These are phyloP conservation scores for Fusarium keratoplasticum DNA, from an alignment of 2,329 filamentous ascomycete species.

Conservation along the genomic window DNA sequence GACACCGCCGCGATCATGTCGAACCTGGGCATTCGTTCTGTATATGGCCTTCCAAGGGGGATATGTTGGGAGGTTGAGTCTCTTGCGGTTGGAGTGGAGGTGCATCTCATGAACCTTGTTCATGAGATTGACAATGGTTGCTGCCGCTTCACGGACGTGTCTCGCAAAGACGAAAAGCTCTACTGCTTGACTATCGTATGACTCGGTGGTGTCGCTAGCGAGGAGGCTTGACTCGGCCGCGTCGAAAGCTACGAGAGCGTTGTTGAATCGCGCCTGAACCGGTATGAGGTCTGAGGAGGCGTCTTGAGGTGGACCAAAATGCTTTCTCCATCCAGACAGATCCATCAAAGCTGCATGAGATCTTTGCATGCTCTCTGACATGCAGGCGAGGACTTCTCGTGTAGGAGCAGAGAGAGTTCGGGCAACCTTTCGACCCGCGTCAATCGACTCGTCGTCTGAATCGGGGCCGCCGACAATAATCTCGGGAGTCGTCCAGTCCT, in stretches of 20 bases:
- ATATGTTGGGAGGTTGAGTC: constrained; percentile 64
- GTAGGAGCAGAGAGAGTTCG: constrained; percentile 58
- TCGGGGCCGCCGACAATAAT: constrained; percentile 26
- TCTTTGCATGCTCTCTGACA: constrained; percentile 56
- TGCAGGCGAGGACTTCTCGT: constrained; percentile 57
- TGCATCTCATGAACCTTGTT: constrained; percentile 62
- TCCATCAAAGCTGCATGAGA: constrained; percentile 67
- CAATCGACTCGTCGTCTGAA: constrained; percentile 10
- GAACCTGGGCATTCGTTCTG: constrained; percentile 66
- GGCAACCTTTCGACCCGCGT: constrained; percentile 41
- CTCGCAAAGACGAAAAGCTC: constrained; percentile 67
- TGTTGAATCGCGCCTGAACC: constrained; percentile 54
- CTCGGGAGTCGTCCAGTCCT: constrained; percentile 39
- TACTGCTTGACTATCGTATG: constrained; percentile 62
- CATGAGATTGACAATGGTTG: constrained; percentile 59
- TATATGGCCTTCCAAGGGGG: constrained; percentile 65
- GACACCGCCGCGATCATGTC: constrained; percentile 69
- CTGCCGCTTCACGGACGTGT: constrained; percentile 64
- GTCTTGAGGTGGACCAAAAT: constrained; percentile 57
- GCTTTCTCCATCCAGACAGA: constrained; percentile 61
- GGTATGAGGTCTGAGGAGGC: constrained; percentile 57
- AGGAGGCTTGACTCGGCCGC: constrained; percentile 60
- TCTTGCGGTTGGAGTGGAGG: constrained; percentile 52
- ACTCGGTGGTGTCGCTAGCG: constrained; percentile 57
- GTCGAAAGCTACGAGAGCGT: constrained; percentile 60